A percentile compares a stretch with the other conserved stretches of the same genome.
These are phyloP conservation scores for Daedalea quercina DNA, from an alignment of 768 basidiomycete genomes.

Conservation along the genomic window DNA sequence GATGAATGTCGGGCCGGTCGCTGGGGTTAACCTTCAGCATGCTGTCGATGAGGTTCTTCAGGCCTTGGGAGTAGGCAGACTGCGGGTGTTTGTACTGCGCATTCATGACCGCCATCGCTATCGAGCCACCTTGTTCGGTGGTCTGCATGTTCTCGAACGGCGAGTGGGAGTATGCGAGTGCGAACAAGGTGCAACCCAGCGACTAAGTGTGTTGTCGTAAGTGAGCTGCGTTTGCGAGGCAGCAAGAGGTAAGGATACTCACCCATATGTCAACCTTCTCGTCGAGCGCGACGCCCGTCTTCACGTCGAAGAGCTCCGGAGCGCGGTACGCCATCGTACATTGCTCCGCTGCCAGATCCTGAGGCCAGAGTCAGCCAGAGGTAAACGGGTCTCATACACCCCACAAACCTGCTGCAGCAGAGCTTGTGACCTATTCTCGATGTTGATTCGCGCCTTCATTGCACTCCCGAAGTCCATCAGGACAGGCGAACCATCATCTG, in stretches of 20 bases:
- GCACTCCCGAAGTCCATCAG: constrained; percentile 98
- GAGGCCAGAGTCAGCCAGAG: neutral
- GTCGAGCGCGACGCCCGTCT: constrained; percentile 79
- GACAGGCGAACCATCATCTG: constrained; percentile 87
- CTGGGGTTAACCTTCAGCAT: constrained; percentile 81
- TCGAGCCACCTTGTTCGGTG: constrained; percentile 91
- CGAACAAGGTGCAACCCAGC: constrained; percentile 90
- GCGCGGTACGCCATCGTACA: constrained; percentile 99
- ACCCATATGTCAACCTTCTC: constrained; percentile 99
- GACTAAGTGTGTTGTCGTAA: constrained; percentile 46
- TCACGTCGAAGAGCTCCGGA: constrained; percentile 96
- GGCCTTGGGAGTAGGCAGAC: constrained; percentile 80
- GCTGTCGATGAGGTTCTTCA: constrained; percentile 74
- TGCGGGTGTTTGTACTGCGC: constrained; percentile 88
- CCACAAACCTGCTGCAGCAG: constrained; percentile 72
- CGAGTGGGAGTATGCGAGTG: constrained; percentile 91
- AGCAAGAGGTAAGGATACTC: constrained; percentile 18
- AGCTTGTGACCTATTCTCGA: constrained; percentile 82
- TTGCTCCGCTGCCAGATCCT: constrained; percentile 96
- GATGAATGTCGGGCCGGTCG: constrained; percentile 79
- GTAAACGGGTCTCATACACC: too few relatives aligned
- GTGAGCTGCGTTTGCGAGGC: neutral
- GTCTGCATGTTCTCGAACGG: constrained; percentile 93
- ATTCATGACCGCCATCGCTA: constrained; percentile 95
- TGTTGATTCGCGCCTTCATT: constrained; percentile 74